Conservation (phyloP, 2,329 filamentous ascomycete species). For the Monosporascus sp. region DNA sequence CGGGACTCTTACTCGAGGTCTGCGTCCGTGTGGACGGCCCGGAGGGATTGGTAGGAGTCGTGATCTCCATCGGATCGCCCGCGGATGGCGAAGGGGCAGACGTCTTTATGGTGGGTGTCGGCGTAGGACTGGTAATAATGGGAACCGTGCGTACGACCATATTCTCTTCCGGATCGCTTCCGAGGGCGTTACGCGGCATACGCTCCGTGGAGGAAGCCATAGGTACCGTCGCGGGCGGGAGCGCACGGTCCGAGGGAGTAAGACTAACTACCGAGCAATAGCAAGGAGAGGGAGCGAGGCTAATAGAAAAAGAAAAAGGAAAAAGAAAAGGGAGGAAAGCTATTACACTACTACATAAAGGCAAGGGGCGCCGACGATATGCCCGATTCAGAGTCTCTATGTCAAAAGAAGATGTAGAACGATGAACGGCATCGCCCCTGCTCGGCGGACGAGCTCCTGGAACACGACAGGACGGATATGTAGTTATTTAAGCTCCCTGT, state of each 20-base stretch:
- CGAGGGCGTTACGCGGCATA: conserved; percentile 38
- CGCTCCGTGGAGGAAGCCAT: conserved; percentile 52
- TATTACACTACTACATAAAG: conserved; percentile 4
- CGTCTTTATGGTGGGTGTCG: conserved; percentile 53
- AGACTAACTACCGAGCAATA: neutral
- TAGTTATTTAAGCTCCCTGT: neutral
- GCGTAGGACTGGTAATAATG: conserved; percentile 34
- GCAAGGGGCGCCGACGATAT: conserved; percentile 10
- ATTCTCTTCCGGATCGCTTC: conserved; percentile 38
- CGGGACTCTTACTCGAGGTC: conserved; percentile 40
- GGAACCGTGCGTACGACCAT: conserved; percentile 52
- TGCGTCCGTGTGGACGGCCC: conserved; percentile 26
- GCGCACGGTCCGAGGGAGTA: neutral
- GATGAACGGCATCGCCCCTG: conserved; percentile 20
- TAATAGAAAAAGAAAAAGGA: neutral
- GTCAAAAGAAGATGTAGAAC: conserved; percentile 10
- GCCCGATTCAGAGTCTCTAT: conserved; percentile 7
- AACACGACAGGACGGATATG: neutral
- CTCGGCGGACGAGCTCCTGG: conserved; percentile 2
- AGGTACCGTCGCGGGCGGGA: conserved; percentile 31
- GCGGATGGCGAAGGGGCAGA: conserved; percentile 47
- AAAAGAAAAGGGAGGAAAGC: neutral
- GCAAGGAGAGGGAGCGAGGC: neutral
- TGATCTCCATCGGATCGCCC: conserved; percentile 58
- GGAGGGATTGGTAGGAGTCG: conserved; percentile 45